phyloP scores from a whole-genome alignment of 495 filamentous ascomycete species.

The Penicillium riverlandense region DNA sequence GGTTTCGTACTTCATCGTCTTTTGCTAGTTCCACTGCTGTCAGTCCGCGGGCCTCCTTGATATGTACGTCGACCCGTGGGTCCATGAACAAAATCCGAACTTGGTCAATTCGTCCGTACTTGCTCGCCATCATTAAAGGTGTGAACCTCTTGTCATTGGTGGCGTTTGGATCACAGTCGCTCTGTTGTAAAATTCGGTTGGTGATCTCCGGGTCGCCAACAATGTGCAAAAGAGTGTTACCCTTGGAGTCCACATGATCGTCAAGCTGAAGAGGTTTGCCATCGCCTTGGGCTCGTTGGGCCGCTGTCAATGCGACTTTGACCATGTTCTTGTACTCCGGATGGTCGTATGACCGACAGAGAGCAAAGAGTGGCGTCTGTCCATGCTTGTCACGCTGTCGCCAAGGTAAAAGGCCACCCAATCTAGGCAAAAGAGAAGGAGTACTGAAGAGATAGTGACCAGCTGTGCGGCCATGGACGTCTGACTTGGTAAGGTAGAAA shows the following conservation, averaged over 20 bases:
- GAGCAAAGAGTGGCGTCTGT: conserved; percentile 89
- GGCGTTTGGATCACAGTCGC: conserved; percentile 91
- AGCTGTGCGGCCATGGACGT: conserved; percentile 78
- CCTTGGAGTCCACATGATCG: conserved; percentile 86
- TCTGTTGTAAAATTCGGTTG: conserved; percentile 63
- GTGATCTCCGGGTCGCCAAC: conserved; percentile 79
- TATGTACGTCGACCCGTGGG: conserved; percentile 73
- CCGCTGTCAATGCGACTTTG: conserved; percentile 64
- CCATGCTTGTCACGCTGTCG: conserved; percentile 87
- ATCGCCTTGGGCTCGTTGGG: conserved; percentile 68
- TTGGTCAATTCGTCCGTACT: conserved; percentile 91
- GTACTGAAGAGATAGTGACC: conserved; percentile 96
- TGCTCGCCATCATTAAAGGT: conserved; percentile 97
- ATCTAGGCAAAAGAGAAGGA: conserved; percentile 64
- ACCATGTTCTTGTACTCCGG: conserved; percentile 82
- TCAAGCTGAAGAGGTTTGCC: conserved; percentile 78
- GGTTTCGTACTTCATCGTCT: conserved; percentile 94
- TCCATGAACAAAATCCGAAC: conserved; percentile 84
- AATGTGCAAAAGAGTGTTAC: conserved; percentile 90
- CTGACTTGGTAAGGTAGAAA: conserved; percentile 66
- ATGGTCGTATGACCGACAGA: conserved; percentile 95
- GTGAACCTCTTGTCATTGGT: conserved; percentile 95
- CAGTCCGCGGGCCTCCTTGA: conserved; percentile 81
- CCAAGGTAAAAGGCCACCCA: conserved; percentile 81
- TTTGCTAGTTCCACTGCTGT: conserved; percentile 97